These are phyloP conservation scores for Chalaropsis ovoidea DNA, from an alignment of 2,329 filamentous ascomycete species.

Conservation along the genomic window DNA sequence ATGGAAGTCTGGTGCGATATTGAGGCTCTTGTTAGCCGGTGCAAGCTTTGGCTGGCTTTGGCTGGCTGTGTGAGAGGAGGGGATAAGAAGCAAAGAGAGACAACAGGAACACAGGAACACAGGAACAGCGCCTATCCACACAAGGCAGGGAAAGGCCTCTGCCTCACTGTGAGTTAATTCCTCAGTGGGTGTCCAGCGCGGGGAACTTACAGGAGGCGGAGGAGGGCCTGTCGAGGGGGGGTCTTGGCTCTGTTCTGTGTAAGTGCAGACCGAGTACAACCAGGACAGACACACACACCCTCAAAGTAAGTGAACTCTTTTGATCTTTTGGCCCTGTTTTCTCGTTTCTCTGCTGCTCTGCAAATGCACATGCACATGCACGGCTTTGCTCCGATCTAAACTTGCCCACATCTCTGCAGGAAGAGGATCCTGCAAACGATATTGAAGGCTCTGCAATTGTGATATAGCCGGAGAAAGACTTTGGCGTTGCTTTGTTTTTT, in stretches of 20 bases:
- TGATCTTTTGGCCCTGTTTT: constrained; percentile 1
- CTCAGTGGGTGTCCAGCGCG: background rate
- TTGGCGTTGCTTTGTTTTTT: too few relatives aligned
- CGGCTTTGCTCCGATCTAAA: background rate
- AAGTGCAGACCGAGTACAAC: too few relatives aligned
- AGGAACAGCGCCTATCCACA: background rate
- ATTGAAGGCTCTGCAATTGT: constrained; percentile 13
- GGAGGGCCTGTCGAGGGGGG: too few relatives aligned
- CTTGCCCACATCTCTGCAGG: background rate
- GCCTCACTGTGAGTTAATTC: background rate
- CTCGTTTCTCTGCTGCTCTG: background rate
- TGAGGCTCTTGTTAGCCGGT: background rate
- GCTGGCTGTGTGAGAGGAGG: background rate
- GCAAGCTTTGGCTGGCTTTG: background rate
- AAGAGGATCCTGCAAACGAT: constrained; percentile 2
- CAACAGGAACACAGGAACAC: background rate
- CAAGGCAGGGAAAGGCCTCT: background rate
- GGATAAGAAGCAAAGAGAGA: background rate
- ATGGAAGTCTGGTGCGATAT: background rate
- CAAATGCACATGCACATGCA: background rate
- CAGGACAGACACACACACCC: too few relatives aligned
- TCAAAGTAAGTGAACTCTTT: background rate
- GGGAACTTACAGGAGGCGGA: background rate
- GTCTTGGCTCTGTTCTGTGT: too few relatives aligned
- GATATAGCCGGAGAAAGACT: background rate